phyloP scores from a whole-genome alignment of 2,329 filamentous ascomycete species.

The Celoporthe dispersa region DNA sequence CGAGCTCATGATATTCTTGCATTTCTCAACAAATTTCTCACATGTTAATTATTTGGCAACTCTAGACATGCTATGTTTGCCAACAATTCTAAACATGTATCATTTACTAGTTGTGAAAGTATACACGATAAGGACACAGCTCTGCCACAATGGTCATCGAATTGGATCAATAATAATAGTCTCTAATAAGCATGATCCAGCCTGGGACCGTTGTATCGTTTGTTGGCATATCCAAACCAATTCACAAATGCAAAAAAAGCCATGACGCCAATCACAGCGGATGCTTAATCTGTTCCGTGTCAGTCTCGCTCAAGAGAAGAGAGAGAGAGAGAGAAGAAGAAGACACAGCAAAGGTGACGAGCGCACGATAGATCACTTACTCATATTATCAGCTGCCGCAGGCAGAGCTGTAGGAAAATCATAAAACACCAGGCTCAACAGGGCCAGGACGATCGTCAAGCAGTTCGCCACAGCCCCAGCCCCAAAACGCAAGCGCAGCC shows the following conservation, averaged over 20 bases:
- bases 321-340: background rate
- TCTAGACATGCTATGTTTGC: too few species aligned
- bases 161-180: too few species aligned
- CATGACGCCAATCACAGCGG: constrained; percentile 25
- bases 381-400: constrained; percentile 23
- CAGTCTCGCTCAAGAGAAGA: background rate
- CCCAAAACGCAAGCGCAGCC: constrained; percentile 14
- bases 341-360: background rate
- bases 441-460: constrained; percentile 21
- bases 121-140: too few species aligned
- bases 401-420: constrained; percentile 24
- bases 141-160: too few species aligned
- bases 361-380: background rate
- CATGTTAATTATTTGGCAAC: too few species aligned
- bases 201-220: constrained; percentile 24
- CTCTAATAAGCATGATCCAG: constrained; percentile 1
- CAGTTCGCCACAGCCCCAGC: constrained; percentile 16
- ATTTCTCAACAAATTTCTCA: too few species aligned
- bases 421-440: constrained; percentile 24
- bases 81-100: too few species aligned
- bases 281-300: constrained; percentile 21
- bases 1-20: too few species aligned
- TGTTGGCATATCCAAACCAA: constrained; percentile 25
- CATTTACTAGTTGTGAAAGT: too few species aligned
- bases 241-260: constrained; percentile 19